phyloP scores from a whole-genome alignment of 2,329 filamentous ascomycete genomes.

The Claviceps spartinae region DNA sequence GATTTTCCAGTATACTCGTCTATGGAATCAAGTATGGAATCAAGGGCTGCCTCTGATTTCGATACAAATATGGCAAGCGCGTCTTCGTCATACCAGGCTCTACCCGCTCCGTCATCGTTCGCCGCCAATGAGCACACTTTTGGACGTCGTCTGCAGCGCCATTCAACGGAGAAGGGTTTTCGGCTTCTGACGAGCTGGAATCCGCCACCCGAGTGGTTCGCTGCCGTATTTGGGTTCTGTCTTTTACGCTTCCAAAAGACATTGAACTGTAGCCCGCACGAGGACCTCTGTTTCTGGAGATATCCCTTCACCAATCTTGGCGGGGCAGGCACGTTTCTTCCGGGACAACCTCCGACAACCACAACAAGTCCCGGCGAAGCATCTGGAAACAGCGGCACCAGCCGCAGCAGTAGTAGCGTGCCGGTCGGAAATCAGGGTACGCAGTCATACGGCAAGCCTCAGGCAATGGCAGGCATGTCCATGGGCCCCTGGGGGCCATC shows the following conservation, averaged over 20 bases:
- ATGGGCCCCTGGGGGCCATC: slow-evolving; percentile 35
- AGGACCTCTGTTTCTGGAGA: slow-evolving; percentile 42
- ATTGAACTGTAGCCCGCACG: slow-evolving; percentile 19
- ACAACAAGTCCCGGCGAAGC: neutral
- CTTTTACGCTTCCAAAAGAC: slow-evolving; percentile 31
- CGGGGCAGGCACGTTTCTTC: slow-evolving; percentile 54
- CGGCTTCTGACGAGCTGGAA: slow-evolving; percentile 37
- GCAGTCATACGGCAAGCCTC: slow-evolving; percentile 11
- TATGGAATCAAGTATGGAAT: slow-evolving; percentile 10
- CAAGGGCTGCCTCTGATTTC: slow-evolving; percentile 6
- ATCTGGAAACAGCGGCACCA: neutral
- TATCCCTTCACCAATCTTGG: slow-evolving; percentile 54
- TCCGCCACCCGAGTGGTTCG: slow-evolving; percentile 33
- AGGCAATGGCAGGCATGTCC: slow-evolving; percentile 16
- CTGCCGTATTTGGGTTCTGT: slow-evolving; percentile 57
- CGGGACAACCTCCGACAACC: slow-evolving; percentile 5
- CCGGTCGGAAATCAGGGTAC: slow-evolving; percentile 26
- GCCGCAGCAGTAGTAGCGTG: neutral
- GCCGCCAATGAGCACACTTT: slow-evolving; percentile 54
- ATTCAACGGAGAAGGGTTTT: slow-evolving; percentile 48
- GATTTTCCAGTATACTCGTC: slow-evolving; percentile 32
- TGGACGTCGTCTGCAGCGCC: slow-evolving; percentile 55
- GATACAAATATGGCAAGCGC: slow-evolving; percentile 8
- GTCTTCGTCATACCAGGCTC: slow-evolving; percentile 18
- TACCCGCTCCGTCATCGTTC: slow-evolving; percentile 39